Percentiles rank a stretch among this genome's conserved stretches.
Evolutionary conservation across 306 rosid genomes (phyloP).

Genomic region (Lathyrus tuberosus): DNA sequence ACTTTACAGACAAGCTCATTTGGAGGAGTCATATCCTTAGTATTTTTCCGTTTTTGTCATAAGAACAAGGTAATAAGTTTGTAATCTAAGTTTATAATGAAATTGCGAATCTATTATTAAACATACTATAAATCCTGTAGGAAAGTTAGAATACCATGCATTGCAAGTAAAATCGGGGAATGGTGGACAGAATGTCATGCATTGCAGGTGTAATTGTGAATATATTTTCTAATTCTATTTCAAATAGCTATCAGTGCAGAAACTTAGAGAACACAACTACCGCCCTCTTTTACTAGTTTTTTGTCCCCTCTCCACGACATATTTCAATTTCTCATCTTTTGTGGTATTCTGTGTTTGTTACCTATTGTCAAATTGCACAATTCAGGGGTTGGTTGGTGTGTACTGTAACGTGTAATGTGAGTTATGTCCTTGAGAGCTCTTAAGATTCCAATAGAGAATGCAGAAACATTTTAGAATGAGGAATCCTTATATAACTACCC

Average conservation of each 20-base stretch:
- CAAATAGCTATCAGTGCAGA: not conserved
- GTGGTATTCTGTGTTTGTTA: not conserved
- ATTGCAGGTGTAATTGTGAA: constrained; percentile 1
- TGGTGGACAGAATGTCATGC: not conserved
- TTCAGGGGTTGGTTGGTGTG: not conserved
- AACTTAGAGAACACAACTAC: not conserved
- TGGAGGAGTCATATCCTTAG: not conserved
- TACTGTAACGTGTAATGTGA: not conserved
- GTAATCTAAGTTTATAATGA: not conserved
- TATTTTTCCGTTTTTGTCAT: not conserved
- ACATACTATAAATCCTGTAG: not conserved
- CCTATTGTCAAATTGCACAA: not conserved
- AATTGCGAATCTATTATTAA: not conserved
- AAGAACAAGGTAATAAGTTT: not conserved
- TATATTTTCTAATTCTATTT: not conserved
- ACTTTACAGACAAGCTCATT: not conserved
- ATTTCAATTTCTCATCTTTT: not conserved
- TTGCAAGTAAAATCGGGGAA: not conserved
- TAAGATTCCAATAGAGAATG: not conserved
- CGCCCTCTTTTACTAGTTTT: not conserved
- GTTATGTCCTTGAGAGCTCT: not conserved
- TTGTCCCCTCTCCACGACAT: not conserved
- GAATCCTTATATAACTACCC: no score
- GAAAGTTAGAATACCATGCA: not conserved
- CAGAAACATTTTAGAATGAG: not conserved